Evolutionary conservation across 805 yeast genomes (phyloP).

Genomic region (Grigorovia yakushimaensis): DNA sequence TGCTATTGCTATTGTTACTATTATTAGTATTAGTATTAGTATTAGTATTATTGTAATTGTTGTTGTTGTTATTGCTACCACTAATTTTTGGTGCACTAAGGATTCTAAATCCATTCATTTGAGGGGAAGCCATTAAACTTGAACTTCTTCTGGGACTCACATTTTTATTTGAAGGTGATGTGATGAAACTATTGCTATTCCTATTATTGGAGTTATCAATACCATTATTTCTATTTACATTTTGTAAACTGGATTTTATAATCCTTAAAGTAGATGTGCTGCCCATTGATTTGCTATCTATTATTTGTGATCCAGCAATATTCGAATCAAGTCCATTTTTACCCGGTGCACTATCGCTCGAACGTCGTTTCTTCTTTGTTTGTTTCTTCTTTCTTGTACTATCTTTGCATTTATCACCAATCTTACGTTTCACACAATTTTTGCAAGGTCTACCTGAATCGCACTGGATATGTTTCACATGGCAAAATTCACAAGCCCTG

Average conservation of each 20-base stretch:
- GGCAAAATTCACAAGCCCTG: slow-evolving; percentile 67
- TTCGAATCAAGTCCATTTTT: neutral
- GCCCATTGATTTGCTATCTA: neutral
- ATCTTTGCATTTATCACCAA: slow-evolving; percentile 48
- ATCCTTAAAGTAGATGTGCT: neutral
- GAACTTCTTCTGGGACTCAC: neutral
- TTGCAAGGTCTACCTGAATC: slow-evolving; percentile 57
- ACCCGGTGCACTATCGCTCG: neutral
- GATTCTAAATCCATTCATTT: neutral
- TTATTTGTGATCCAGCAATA: neutral
- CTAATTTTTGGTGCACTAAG: neutral
- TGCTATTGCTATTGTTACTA: too few relatives aligned
- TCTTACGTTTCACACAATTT: slow-evolving; percentile 55
- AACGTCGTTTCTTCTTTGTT: neutral
- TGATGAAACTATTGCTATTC: too few relatives aligned
- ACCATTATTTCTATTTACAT: neutral
- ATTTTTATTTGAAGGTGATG: neutral
- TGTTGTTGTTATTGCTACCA: neutral
- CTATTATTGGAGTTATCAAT: too few relatives aligned
- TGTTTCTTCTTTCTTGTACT: slow-evolving; percentile 11
- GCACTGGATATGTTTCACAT: slow-evolving; percentile 64
- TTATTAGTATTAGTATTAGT: too few relatives aligned
- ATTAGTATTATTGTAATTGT: neutral
- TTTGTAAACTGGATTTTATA: neutral
- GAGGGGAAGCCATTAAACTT: neutral